Evolutionary conservation across 2,329 filamentous ascomycete genomes (phyloP).

Genomic region (Sporothrix globosa): DNA sequence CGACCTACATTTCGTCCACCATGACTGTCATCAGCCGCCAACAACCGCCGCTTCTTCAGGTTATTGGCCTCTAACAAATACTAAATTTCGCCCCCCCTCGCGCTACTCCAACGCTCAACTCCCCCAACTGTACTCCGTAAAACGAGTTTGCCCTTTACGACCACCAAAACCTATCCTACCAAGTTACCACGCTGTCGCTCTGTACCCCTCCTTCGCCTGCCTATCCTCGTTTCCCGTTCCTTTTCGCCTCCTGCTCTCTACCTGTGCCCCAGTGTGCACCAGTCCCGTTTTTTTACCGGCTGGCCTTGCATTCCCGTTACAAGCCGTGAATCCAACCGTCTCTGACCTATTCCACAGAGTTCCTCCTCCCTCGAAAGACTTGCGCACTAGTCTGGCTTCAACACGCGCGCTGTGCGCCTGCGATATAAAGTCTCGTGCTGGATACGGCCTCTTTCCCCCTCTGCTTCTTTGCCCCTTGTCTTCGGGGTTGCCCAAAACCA

Average conservation of each 20-base stretch:
- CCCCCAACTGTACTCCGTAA: background rate
- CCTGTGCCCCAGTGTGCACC: constrained; percentile 3
- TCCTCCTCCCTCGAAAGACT: background rate
- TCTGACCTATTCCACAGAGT: constrained; percentile 19
- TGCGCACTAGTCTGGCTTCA: constrained; percentile 13
- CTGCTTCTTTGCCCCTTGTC: constrained; percentile 6
- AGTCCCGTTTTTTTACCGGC: constrained; percentile 18
- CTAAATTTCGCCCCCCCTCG: constrained; percentile 17
- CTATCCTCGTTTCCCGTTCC: background rate
- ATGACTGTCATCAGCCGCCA: constrained; percentile 32
- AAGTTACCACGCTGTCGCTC: constrained; percentile 13
- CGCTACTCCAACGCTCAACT: constrained; percentile 12
- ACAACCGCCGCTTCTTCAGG: constrained; percentile 29
- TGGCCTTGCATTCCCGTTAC: constrained; percentile 25
- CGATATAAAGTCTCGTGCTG: constrained; percentile 23
- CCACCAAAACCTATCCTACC: background rate
- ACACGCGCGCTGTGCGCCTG: background rate
- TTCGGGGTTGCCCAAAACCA: background rate
- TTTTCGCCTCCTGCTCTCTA: constrained; percentile 29
- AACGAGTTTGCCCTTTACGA: background rate
- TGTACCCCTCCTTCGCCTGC: constrained; percentile 28
- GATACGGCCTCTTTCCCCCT: background rate
- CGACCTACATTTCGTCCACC: constrained; percentile 17
- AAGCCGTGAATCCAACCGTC: constrained; percentile 10
- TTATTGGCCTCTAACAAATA: constrained; percentile 34